phyloP scores from a whole-genome alignment of 169 alveolate species.

The Plasmodium vivax region DNA sequence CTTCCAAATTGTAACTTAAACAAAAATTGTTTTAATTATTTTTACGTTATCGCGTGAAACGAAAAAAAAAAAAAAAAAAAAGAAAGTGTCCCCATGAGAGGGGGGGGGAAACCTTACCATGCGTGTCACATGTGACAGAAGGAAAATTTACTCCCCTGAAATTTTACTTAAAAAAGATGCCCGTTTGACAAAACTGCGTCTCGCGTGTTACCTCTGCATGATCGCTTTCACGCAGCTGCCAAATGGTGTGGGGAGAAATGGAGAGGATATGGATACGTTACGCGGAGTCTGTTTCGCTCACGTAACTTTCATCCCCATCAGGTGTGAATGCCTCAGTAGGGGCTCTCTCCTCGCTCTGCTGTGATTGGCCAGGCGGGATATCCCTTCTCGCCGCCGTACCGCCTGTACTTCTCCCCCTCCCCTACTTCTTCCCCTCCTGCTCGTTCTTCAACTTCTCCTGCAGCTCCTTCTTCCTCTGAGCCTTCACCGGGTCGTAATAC shows the following conservation, averaged over 20 bases:
- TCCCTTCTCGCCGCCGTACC: background rate
- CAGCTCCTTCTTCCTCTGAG: slow-evolving; percentile 87
- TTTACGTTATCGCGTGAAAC: background rate
- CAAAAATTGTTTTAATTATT: background rate
- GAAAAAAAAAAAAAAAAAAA: background rate
- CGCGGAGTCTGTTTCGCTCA: background rate
- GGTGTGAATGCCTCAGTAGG: background rate
- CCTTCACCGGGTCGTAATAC: slow-evolving; percentile 89
- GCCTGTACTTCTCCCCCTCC: background rate
- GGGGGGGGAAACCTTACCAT: background rate
- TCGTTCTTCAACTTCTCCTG: slow-evolving; percentile 86
- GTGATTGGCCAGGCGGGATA: background rate
- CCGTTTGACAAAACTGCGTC: background rate
- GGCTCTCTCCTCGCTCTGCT: background rate
- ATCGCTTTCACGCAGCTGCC: background rate
- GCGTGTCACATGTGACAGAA: background rate
- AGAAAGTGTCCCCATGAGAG: background rate
- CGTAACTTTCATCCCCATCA: background rate
- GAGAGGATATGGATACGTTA: background rate
- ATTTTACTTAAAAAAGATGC: background rate
- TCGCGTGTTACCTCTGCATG: background rate
- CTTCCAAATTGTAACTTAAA: background rate
- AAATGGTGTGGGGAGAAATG: background rate
- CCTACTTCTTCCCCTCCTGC: slow-evolving; percentile 23
- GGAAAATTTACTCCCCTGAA: background rate